phyloP scores from a whole-genome alignment of 768 basidiomycete species.

The Pisolithus marmoratus region DNA sequence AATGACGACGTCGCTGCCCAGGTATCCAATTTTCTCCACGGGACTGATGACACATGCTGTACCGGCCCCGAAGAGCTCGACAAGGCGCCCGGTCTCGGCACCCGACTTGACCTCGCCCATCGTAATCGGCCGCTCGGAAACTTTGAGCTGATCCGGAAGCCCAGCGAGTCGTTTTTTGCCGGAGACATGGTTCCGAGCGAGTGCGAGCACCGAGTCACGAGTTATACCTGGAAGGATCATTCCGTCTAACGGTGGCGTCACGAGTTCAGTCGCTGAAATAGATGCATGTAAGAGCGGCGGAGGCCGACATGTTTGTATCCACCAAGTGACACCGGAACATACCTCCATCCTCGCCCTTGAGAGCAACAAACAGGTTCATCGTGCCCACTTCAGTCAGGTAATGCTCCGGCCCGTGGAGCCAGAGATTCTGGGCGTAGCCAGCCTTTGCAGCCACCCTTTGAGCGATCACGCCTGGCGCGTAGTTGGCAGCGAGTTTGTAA shows the following conservation, averaged over 20 bases:
- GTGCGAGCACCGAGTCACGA: slow-evolving; percentile 44
- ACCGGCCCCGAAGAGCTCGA: slow-evolving; percentile 48
- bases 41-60: slow-evolving; percentile 51
- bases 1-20: slow-evolving; percentile 47
- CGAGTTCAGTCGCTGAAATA: slow-evolving; percentile 45
- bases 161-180: slow-evolving; percentile 41
- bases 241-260: slow-evolving; percentile 62
- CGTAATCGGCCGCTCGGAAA: slow-evolving; percentile 66
- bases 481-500: slow-evolving; percentile 84
- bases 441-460: slow-evolving; percentile 69
- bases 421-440: slow-evolving; percentile 87
- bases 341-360: slow-evolving; percentile 67
- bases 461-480: slow-evolving; percentile 82
- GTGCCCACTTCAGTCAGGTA: slow-evolving; percentile 70
- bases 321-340: slow-evolving; percentile 8
- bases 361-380: slow-evolving; percentile 87
- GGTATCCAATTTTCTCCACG: slow-evolving; percentile 52
- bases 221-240: slow-evolving; percentile 69
- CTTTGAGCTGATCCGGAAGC: slow-evolving; percentile 49
- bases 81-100: slow-evolving; percentile 33
- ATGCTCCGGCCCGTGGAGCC: slow-evolving; percentile 70
- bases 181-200: slow-evolving; percentile 52
- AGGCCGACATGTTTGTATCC: no score
- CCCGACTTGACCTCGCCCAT: slow-evolving; percentile 69
- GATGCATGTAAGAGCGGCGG: no score